Evolutionary conservation across 225 moss, liverwort and hornwort genomes (phyloP), one percentile per base, ranked within the genome.

Genomic region (Marchantia paleacea): DNA sequence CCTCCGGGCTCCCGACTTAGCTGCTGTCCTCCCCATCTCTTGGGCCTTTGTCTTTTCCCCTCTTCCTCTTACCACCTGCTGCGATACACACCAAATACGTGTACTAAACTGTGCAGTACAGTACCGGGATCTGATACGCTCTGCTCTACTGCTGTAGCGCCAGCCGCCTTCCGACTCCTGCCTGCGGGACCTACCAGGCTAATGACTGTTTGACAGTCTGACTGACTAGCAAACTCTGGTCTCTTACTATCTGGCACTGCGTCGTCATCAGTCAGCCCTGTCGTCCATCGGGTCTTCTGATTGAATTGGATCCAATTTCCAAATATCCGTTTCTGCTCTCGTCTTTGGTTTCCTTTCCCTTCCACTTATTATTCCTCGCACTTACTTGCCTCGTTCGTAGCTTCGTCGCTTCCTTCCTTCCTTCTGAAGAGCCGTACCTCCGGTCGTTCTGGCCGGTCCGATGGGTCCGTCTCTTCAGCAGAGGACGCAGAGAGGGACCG

Each of bases 161-260:
- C 26, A 68, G 68, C 68, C 68, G 68, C 68, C 68, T 68, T 31
- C 57, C 14, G 68, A 68, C 31, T 68, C n/a, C 24, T 68, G 39
- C 39, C 29, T 12, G 68, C 31, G 68, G 68, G 68, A 30, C 68
- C 68, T 13, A 68, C n/a, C n/a, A n/a, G n/a, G 28, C 30, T 3
- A 62, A 62, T 22, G n/a, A 62, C n/a, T 22, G 62, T 7, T 62
- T n/a, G 39, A 6, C n/a, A 62, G n/a, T n/a, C 22, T 30, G 25
- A 25, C 66, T 14, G 25, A 28, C 68, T 14, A 29, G 13, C 68
- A 28, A 0, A 13, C 6, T 31, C 30, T 16, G 3, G 31, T 13
- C 57, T 57, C 57, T 57, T 13, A 9, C 57, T 1, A 57, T 13
- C 19, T 19, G 13, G 57, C 13, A 13, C 57, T 13, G 57, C 57